phyloP scores from a whole-genome alignment of 139 green algal genomes.

The Chlamydomonas sp. region DNA sequence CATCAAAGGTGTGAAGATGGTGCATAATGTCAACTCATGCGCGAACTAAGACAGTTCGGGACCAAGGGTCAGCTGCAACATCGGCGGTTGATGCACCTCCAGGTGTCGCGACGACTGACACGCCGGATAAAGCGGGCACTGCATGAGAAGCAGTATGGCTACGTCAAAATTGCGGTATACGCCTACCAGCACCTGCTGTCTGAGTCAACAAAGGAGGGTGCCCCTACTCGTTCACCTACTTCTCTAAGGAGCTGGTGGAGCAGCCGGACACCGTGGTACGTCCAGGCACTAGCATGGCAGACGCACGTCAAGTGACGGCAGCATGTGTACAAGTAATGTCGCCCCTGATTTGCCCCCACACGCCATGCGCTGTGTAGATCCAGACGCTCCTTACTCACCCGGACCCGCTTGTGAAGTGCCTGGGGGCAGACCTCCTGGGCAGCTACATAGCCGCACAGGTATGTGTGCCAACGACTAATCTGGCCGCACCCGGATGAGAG shows the following conservation, averaged over 20 bases:
- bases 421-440: conserved; percentile 41
- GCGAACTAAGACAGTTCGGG: no score
- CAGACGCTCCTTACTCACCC: conserved; percentile 47
- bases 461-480: no score
- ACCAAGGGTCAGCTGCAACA: no score
- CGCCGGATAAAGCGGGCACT: conserved; percentile 52
- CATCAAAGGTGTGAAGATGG: conserved; percentile 55
- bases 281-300: not conserved
- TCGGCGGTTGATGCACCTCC: not conserved
- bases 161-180: conserved; percentile 64
- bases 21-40: no score
- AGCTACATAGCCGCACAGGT: conserved; percentile 43
- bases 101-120: conserved; percentile 67
- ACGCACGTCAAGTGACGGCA: not conserved
- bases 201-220: conserved; percentile 46
- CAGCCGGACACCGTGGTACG: conserved; percentile 59
- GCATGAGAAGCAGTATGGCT: conserved; percentile 41
- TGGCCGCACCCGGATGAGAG: no score
- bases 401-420: conserved; percentile 26
- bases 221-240: conserved; percentile 62
- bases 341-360: no score
- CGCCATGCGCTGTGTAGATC: conserved; percentile 36
- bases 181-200: conserved; percentile 61
- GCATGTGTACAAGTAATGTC: no score
- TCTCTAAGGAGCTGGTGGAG: conserved; percentile 62